These are phyloP conservation scores for Rubia yunnanensis DNA, from an alignment of 257 asterid genomes.

Conservation along the genomic window DNA sequence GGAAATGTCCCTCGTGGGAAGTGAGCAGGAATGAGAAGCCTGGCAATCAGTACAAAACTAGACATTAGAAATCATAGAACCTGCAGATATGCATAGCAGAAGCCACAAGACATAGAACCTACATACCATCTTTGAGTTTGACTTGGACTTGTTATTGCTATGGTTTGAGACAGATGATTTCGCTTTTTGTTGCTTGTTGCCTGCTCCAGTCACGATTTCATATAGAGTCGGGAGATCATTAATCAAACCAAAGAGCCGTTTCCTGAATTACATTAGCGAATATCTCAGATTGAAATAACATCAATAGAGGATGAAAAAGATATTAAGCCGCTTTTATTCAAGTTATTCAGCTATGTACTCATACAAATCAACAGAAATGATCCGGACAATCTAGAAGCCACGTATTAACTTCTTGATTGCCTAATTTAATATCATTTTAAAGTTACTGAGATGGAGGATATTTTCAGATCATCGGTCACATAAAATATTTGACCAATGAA, in stretches of 20 bases:
- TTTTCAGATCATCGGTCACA: background rate
- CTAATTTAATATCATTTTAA: background rate
- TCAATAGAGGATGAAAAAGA: background rate
- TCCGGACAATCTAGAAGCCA: background rate
- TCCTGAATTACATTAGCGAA: conserved; percentile 42
- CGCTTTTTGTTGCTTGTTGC: conserved; percentile 51
- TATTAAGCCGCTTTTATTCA: background rate
- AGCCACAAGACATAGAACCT: background rate
- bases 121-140: conserved; percentile 26
- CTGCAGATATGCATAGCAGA: background rate
- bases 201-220: conserved; percentile 73
- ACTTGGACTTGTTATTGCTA: conserved; percentile 35
- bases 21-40: background rate
- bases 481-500: background rate
- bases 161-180: conserved; percentile 28
- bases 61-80: background rate
- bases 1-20: background rate
- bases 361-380: background rate
- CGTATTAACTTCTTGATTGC: background rate
- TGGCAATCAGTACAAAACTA: background rate
- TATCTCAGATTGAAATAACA: background rate
- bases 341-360: background rate
- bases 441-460: background rate
- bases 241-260: conserved; percentile 65
- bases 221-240: conserved; percentile 74